Percentiles rank a stretch among this genome's conserved stretches.
Conservation (phyloP, 2,329 filamentous ascomycete species). For the Cladosporium halotolerans region DNA sequence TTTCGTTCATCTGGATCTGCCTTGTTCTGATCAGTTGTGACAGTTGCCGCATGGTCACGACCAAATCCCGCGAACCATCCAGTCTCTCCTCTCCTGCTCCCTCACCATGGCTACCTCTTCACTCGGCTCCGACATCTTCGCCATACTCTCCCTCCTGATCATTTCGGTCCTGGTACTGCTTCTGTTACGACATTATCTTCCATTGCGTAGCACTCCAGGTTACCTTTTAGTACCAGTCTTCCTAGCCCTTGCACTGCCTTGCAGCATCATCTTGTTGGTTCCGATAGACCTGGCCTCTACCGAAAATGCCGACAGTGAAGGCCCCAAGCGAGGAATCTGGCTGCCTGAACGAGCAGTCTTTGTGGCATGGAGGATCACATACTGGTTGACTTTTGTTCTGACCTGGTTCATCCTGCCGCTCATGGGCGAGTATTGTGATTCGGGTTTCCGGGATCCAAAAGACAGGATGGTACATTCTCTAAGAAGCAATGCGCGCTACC, state of each 20-base stretch:
- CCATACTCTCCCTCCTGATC: constrained; percentile 61
- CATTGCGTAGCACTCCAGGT: constrained; percentile 80
- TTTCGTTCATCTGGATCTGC: no score
- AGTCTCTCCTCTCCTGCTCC: background rate
- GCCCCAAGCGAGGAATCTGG: constrained; percentile 69
- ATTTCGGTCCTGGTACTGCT: constrained; percentile 75
- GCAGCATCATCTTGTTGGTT: constrained; percentile 83
- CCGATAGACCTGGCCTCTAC: constrained; percentile 92
- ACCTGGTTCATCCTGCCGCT: constrained; percentile 96
- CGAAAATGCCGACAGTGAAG: constrained; percentile 38
- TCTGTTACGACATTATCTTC: constrained; percentile 82
- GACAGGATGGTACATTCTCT: constrained; percentile 78
- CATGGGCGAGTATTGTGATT: constrained; percentile 89
- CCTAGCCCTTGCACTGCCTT: constrained; percentile 87
- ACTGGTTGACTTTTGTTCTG: constrained; percentile 92
- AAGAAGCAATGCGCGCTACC: constrained; percentile 80
- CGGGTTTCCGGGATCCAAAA: constrained; percentile 82
- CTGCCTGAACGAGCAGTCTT: constrained; percentile 70
- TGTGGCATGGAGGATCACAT: constrained; percentile 89
- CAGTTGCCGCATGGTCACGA: constrained; percentile 9
- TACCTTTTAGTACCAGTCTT: constrained; percentile 91
- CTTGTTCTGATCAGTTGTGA: no score
- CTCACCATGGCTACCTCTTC: constrained; percentile 43
- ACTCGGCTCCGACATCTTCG: constrained; percentile 74
- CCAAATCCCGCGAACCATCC: background rate